Conservation (phyloP, 805 yeast genomes). For the Nakazawaea holstii region DNA sequence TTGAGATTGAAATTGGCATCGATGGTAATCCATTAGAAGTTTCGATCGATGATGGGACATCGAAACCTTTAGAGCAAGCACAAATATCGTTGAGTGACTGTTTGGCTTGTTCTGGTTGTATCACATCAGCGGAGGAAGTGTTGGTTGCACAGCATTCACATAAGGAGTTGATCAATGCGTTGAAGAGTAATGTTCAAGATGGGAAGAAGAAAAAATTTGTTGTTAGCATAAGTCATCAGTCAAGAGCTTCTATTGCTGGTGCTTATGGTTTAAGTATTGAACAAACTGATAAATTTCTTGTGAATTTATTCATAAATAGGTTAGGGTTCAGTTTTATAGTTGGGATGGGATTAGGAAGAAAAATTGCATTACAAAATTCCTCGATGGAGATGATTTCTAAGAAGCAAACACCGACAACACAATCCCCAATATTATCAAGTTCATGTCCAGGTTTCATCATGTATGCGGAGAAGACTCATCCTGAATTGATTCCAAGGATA, state of each 20-base stretch:
- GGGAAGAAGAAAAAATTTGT: constrained; percentile 44
- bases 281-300: constrained; percentile 56
- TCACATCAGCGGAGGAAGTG: constrained; percentile 95
- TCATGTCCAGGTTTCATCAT: constrained; percentile 96
- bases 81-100: constrained; percentile 90
- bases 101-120: constrained; percentile 94
- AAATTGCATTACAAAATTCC: constrained; percentile 48
- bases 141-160: constrained; percentile 88
- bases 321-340: constrained; percentile 72
- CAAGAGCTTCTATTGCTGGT: constrained; percentile 74
- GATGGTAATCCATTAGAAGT: constrained; percentile 67
- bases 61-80: constrained; percentile 61
- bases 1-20: constrained; percentile 45
- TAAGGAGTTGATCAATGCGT: constrained; percentile 61
- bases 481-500: constrained; percentile 65
- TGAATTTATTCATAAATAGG: constrained; percentile 48
- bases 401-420: constrained; percentile 6
- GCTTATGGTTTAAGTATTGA: constrained; percentile 51
- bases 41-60: constrained; percentile 49
- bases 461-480: constrained; percentile 94
- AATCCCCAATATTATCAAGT: constrained; percentile 55
- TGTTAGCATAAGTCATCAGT: constrained; percentile 80
- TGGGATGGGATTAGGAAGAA: constrained; percentile 81
- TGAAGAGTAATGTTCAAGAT: constrained; percentile 28
- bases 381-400: constrained; percentile 31